phyloP scores from a whole-genome alignment of 1,139 yeast genomes.

The Sugiyamaella japonica region DNA sequence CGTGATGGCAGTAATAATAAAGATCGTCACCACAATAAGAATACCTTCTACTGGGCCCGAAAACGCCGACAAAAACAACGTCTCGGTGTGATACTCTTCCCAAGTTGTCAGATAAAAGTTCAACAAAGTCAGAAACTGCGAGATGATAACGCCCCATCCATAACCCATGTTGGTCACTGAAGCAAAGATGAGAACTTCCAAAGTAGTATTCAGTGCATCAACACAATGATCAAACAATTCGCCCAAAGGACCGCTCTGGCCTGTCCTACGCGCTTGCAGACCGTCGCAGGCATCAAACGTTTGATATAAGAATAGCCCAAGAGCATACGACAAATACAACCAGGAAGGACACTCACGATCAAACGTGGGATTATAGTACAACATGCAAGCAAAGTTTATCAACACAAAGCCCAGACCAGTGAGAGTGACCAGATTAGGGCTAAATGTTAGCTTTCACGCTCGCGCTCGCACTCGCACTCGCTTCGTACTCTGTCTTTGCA shows the following conservation, averaged over 20 bases:
- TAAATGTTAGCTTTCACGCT: not conserved
- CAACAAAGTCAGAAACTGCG: constrained; percentile 72
- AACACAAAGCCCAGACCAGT: constrained; percentile 73
- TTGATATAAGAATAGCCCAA: constrained; percentile 86
- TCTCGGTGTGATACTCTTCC: constrained; percentile 95
- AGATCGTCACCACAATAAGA: constrained; percentile 57
- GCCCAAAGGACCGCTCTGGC: constrained; percentile 92
- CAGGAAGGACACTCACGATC: constrained; percentile 65
- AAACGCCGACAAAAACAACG: constrained; percentile 71
- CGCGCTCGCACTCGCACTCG: not conserved
- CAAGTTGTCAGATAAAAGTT: constrained; percentile 90
- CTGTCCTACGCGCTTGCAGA: constrained; percentile 86
- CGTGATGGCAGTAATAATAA: constrained; percentile 59
- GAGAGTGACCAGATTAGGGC: constrained; percentile 73
- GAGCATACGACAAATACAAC: constrained; percentile 78
- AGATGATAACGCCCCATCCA: constrained; percentile 57
- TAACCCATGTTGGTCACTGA: constrained; percentile 75
- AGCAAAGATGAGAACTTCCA: constrained; percentile 70
- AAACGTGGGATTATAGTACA: constrained; percentile 73
- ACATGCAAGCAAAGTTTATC: constrained; percentile 60
- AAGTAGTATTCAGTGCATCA: constrained; percentile 86
- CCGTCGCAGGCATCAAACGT: constrained; percentile 98
- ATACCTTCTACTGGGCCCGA: constrained; percentile 98
- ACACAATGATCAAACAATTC: constrained; percentile 92
- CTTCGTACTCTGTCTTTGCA: constrained; percentile 20